Evolutionary conservation across 208 protist genomes (phyloP), one percentile per base, ranked within the genome.

Genomic region (Tritrichomonas musculus): DNA sequence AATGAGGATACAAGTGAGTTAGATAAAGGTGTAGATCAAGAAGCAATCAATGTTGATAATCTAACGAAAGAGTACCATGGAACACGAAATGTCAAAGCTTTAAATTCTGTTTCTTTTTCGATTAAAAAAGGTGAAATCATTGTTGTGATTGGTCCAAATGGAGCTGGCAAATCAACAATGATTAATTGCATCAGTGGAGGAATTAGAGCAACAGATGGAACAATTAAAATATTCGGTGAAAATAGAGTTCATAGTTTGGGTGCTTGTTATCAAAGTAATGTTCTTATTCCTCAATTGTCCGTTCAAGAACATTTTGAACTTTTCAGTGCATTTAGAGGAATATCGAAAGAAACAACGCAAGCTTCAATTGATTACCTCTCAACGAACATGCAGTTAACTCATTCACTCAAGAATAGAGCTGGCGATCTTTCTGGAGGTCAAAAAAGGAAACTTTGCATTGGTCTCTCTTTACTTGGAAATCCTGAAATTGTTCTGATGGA

Each of bases 381-480:
- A 36, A 50, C 14, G 2, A 55, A 88, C 17, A 27, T 88, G 14
- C 20, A 47, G 14, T 33, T 88, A 4, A 57, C 47, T n/a, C 4
- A 88, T 11, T 33, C 8, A 4, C 17, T 57, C 3, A n/a, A 88
- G 3, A 50, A 13, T 88, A 11, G 20, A 8, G 75, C 75, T 36
- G 47, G 36, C 11, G 30, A 88, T 49, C 27, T 88, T 25, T 88
- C 75, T 11, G 75, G 75, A 33, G 75, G 11, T 9, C 17, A 36
- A 30, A 88, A 88, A 49, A 88, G 75, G 27, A 88, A 88, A 49
- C 36, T 88, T 33, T 88, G 44, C 47, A 20, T 88, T 88, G 75
- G 20, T 36, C 8, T 88, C 4, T 13, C 75, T 49, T 57, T 88
- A 36, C 17, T 88, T 49, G 75, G 44, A 49, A 47, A 88, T n/a